Evolutionary conservation across 1,284 basidiomycete species (phyloP), one percentile per base, ranked within the genome.

Genomic region (Waitea zeae): DNA sequence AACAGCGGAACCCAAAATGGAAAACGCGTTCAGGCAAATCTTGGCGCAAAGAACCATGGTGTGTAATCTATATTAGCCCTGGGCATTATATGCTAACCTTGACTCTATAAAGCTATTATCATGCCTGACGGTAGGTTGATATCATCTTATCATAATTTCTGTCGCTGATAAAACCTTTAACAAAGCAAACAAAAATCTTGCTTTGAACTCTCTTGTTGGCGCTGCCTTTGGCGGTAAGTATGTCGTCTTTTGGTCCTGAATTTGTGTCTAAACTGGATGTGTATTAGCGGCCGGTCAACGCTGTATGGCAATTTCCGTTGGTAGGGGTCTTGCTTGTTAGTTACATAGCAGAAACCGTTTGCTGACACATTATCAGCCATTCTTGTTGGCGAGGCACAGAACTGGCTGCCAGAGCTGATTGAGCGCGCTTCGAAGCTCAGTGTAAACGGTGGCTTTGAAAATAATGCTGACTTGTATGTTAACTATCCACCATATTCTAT

Each of bases 1-100:
- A 18, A 18, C 41, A 84, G 84, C 37, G 87, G 79, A 12, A 82
- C 80, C 1, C 62, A 65, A 44, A 79, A 82, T 44, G 90, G 93
- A 35, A 98, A 98, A 56, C 75, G 93, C 12, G 92, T 96, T 1
- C 87, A 89, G 69, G 82, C 86, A 20, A 97, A 97, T 51, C 57
- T 97, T 52, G 93, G 92, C 19, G 93, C 93, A 26, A 98, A 98
- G 64, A 98, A 96, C 51, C 92, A 96, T 54, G 86, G n/a, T n/a
- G n/a, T n/a, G n/a, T n/a, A n/a, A n/a, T n/a, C n/a, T n/a, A n/a
- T n/a, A n/a, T n/a, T n/a, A n/a, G n/a, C n/a, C n/a, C n/a, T n/a
- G n/a, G n/a, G n/a, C n/a, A n/a, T n/a, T n/a, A n/a, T n/a, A n/a
- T n/a, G n/a, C n/a, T n/a, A n/a, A n/a, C n/a, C n/a, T n/a, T n/a